A percentile compares a stretch with the other conserved stretches of the same genome.
These are phyloP conservation scores for Clarkia xantiana DNA, from an alignment of 345 rosid species.

Conservation along the genomic window DNA sequence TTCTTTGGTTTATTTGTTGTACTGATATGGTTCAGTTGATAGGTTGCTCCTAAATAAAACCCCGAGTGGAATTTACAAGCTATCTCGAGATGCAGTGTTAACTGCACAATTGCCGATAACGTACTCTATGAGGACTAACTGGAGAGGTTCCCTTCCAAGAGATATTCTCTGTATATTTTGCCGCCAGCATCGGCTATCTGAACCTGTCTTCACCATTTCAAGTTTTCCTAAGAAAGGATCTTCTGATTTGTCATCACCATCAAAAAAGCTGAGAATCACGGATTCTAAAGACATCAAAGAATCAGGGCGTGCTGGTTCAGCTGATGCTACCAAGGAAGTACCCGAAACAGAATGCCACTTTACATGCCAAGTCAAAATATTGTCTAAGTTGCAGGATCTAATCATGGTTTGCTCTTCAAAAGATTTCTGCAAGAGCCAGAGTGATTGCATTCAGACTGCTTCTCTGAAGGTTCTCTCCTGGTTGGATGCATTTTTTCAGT, in stretches of 20 bases:
- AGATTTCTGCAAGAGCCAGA: conserved; percentile 47
- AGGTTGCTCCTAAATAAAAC: conserved; percentile 28
- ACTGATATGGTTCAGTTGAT: not conserved
- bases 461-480: conserved; percentile 63
- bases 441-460: conserved; percentile 60
- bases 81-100: conserved; percentile 61
- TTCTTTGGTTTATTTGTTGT: not conserved
- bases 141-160: conserved; percentile 80
- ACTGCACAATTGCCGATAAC: conserved; percentile 51
- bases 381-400: conserved; percentile 47
- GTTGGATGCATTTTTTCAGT: conserved; percentile 49
- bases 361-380: conserved; percentile 55
- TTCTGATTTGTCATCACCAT: conserved; percentile 30
- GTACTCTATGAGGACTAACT: conserved; percentile 58
- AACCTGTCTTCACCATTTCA: conserved; percentile 43
- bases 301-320: conserved; percentile 19
- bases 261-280: conserved; percentile 34
- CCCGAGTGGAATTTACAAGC: conserved; percentile 73
- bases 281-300: conserved; percentile 18
- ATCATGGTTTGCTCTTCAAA: conserved; percentile 52
- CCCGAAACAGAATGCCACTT: conserved; percentile 21
- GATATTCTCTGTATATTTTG: conserved; percentile 67
- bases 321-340: conserved; percentile 11
- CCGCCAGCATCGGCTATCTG: conserved; percentile 68
- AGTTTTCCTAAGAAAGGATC: conserved; percentile 25